Conservation (phyloP, 176 grass and related monocot species). For the Oryza coarctata region DNA sequence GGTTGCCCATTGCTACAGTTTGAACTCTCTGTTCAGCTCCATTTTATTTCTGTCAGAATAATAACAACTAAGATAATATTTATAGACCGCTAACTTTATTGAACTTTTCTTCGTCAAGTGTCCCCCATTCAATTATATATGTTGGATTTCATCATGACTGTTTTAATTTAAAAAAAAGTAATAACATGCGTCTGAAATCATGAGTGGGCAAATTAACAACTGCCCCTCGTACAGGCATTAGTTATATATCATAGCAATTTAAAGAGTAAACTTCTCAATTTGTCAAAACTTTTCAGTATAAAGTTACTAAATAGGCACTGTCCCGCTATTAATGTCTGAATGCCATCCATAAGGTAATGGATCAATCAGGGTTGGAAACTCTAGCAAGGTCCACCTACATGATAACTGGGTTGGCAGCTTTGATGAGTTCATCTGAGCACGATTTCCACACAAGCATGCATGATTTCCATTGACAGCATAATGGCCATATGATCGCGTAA, state of each 20-base stretch:
- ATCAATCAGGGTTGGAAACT: slow-evolving; percentile 2
- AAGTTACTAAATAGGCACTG: not conserved
- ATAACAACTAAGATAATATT: slow-evolving; percentile 15
- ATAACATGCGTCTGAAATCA: slow-evolving; percentile 1
- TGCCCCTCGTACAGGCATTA: not conserved
- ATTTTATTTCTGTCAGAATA: not conserved
- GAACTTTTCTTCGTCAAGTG: not conserved
- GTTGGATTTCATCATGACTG: not conserved
- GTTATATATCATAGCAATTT: not conserved
- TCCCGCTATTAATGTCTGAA: not conserved
- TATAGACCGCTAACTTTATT: slow-evolving; percentile 1
- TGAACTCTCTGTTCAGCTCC: not conserved
- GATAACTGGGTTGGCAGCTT: slow-evolving; percentile 22
- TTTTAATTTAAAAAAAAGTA: not conserved
- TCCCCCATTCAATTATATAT: slow-evolving; percentile 26
- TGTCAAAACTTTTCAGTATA: not conserved
- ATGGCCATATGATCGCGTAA: slow-evolving; percentile 51
- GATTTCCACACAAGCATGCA: not conserved
- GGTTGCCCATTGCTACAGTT: not conserved
- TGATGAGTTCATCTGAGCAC: slow-evolving; percentile 11
- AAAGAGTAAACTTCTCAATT: not conserved
- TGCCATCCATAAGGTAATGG: slow-evolving; percentile 3
- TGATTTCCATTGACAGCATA: slow-evolving; percentile 36
- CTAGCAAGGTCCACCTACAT: slow-evolving; percentile 3
- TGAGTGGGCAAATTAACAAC: slow-evolving; percentile 1